phyloP scores from a whole-genome alignment of 768 basidiomycete species.

The Glaciozyma antarctica region DNA sequence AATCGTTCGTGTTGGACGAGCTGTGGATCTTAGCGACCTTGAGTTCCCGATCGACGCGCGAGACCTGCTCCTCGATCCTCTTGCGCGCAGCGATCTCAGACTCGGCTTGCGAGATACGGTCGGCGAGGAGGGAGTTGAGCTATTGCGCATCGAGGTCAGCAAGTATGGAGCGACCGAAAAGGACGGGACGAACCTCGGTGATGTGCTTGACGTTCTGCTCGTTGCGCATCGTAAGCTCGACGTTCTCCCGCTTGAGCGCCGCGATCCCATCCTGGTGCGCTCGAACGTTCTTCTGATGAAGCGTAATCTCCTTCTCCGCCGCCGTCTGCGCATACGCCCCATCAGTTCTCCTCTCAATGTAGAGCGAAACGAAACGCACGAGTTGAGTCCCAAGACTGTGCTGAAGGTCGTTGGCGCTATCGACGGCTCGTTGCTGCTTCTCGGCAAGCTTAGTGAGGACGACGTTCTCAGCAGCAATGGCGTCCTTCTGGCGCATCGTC shows the following conservation, averaged over 20 bases:
- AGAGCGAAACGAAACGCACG: constrained; percentile 44
- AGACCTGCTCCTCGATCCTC: constrained; percentile 38
- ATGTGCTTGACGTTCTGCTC: constrained; percentile 34
- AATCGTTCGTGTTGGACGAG: constrained; percentile 32
- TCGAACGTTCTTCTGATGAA: constrained; percentile 36
- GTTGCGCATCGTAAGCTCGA: constrained; percentile 33
- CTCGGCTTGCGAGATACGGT: constrained; percentile 36
- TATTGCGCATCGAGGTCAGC: constrained; percentile 3
- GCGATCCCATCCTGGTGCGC: constrained; percentile 36
- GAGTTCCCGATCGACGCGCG: constrained; percentile 36
- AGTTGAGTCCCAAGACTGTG: constrained; percentile 52
- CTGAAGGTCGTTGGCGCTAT: constrained; percentile 57
- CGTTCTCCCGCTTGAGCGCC: constrained; percentile 33
- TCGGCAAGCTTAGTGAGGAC: constrained; percentile 39
- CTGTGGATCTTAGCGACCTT: constrained; percentile 35
- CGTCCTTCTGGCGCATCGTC: constrained; percentile 80
- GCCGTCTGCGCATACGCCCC: constrained; percentile 31
- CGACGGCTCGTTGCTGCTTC: constrained; percentile 56
- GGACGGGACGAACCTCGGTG: constrained; percentile 31
- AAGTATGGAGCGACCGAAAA: background rate
- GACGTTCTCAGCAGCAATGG: constrained; percentile 44
- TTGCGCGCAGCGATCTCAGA: constrained; percentile 33
- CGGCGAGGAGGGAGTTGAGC: constrained; percentile 35
- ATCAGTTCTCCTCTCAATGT: too few relatives aligned
- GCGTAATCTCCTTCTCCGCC: constrained; percentile 39